Percentiles rank a stretch among this genome's conserved stretches.
phyloP scores from a whole-genome alignment of 805 yeast species.

The Myxozyma geophila region DNA sequence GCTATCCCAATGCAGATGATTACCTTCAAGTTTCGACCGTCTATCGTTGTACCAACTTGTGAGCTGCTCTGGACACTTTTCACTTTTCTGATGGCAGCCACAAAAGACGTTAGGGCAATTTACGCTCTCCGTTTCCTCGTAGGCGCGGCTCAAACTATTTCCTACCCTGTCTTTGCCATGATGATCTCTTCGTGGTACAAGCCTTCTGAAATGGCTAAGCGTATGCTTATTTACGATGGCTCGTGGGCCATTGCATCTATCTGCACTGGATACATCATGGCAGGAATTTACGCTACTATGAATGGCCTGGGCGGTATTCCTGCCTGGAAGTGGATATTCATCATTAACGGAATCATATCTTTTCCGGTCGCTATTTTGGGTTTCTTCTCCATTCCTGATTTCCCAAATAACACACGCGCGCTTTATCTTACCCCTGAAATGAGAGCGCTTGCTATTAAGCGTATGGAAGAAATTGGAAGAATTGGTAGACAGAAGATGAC shows the following conservation, averaged over 20 bases:
- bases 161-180: slow-evolving; percentile 54
- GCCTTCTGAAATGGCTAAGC: slow-evolving; percentile 60
- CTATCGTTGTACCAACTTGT: slow-evolving; percentile 56
- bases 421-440: slow-evolving; percentile 17
- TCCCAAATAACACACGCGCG: slow-evolving; percentile 46
- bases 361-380: slow-evolving; percentile 56
- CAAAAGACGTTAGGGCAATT: slow-evolving; percentile 55
- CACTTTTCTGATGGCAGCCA: slow-evolving; percentile 61
- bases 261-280: slow-evolving; percentile 66
- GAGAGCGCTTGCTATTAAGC: slow-evolving; percentile 16
- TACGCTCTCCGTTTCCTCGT: slow-evolving; percentile 68
- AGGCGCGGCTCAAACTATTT: slow-evolving; percentile 71
- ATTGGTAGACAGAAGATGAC: slow-evolving; percentile 22
- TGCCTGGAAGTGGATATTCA: slow-evolving; percentile 77
- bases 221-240: slow-evolving; percentile 63
- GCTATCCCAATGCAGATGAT: slow-evolving; percentile 66
- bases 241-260: slow-evolving; percentile 67
- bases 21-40: slow-evolving; percentile 60
- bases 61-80: slow-evolving; percentile 73
- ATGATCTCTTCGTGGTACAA: slow-evolving; percentile 63
- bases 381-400: slow-evolving; percentile 56
- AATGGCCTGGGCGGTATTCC: slow-evolving; percentile 58
- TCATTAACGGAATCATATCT: slow-evolving; percentile 66
- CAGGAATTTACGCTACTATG: slow-evolving; percentile 56
- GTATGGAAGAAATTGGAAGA: slow-evolving; percentile 25